phyloP scores from a whole-genome alignment of 306 rosid species.

The Corylus avellana region DNA sequence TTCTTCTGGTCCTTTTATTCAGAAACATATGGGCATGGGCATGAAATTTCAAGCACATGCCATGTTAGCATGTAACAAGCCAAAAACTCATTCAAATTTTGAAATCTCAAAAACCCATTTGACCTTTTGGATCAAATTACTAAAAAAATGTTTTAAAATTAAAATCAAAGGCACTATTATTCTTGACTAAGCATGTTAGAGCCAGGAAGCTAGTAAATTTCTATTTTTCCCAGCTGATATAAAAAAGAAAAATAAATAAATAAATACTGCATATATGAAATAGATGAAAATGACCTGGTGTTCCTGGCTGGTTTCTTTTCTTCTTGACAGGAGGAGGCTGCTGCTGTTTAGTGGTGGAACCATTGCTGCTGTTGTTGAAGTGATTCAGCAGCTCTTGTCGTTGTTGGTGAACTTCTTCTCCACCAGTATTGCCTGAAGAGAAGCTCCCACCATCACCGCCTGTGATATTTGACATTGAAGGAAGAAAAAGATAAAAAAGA shows the following conservation, averaged over 20 bases:
- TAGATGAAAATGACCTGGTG: conserved; percentile 57
- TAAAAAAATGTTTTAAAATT: neutral
- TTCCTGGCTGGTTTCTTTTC: conserved; percentile 89
- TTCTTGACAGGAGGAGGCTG: conserved; percentile 56
- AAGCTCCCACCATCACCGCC: conserved; percentile 74
- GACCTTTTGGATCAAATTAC: neutral
- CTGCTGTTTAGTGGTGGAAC: conserved; percentile 46
- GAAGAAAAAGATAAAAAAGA: conserved; percentile 22
- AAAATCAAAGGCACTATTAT: neutral
- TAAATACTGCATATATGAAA: neutral
- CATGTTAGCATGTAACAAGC: neutral
- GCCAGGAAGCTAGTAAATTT: neutral
- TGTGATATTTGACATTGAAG: conserved; percentile 79
- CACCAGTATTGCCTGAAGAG: conserved; percentile 61
- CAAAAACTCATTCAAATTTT: neutral
- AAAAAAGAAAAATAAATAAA: neutral
- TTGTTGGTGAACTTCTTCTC: conserved; percentile 39
- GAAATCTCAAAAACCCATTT: neutral
- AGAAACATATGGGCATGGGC: neutral
- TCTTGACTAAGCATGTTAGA: neutral
- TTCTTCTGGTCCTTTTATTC: neutral
- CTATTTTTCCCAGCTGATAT: neutral
- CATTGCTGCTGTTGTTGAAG: conserved; percentile 56
- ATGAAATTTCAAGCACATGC: neutral
- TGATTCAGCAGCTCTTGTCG: conserved; percentile 37